Conservation (phyloP, 352 stramenopile species). For the Thalassiosira exigua region DNA sequence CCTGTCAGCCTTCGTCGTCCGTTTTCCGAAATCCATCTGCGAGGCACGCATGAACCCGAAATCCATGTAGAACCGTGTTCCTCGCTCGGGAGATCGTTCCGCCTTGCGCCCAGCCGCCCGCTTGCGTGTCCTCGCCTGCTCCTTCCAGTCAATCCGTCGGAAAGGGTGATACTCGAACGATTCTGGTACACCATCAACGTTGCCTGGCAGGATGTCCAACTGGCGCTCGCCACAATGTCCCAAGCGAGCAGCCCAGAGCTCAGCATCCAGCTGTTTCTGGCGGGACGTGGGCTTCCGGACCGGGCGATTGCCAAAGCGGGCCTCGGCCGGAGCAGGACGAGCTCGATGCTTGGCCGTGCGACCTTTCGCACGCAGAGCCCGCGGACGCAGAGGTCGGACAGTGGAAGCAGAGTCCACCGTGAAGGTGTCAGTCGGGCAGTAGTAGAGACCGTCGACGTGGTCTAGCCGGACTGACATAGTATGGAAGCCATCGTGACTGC, state of each 20-base stretch:
- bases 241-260: conserved; percentile 31
- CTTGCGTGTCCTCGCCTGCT: conserved; percentile 10
- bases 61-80: conserved; percentile 16
- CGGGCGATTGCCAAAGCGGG: too few relatives aligned
- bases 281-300: too few relatives aligned
- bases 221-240: conserved; percentile 12
- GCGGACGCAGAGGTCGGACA: too few relatives aligned
- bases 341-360: too few relatives aligned
- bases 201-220: neutral
- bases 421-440: too few relatives aligned
- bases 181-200: conserved; percentile 5
- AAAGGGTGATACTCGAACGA: conserved; percentile 28
- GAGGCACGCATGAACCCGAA: conserved; percentile 33
- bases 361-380: too few relatives aligned
- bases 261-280: conserved; percentile 32
- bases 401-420: too few relatives aligned
- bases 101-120: neutral
- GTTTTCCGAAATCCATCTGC: neutral
- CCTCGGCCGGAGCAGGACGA: too few relatives aligned
- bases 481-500: too few relatives aligned
- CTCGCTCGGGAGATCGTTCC: neutral
- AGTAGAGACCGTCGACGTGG: too few relatives aligned
- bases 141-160: conserved; percentile 26
- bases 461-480: too few relatives aligned
- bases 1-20: neutral